Base-by-base conservation (phyloP, 257 asterid genomes). In the Linaria vulgaris region DNA sequence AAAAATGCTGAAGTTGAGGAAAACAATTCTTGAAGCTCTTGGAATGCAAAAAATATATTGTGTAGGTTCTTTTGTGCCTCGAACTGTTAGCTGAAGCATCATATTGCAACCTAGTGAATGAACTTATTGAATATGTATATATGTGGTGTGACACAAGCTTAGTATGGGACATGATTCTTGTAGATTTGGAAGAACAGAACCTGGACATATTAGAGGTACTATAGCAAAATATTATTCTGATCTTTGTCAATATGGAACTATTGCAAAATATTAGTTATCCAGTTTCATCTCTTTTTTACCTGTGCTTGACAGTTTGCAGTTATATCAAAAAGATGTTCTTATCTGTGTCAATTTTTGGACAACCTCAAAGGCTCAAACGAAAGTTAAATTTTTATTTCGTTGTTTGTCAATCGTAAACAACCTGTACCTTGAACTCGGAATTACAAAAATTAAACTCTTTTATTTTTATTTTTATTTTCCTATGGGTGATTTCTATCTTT, bases 1-100 rank as follows among this genome's bases (percentile, higher is more conserved):
- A 90, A 76, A 70, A 83, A 38, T 52, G 66, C 74, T 0, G 78
- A 21, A 16, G 21, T 27, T 37, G 13, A 41, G 66, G 55, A 54
- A 56, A 61, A 17, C 57, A 31, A 41, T 9, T 61, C 48, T 34
- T 56, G 49, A 72, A 38, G 56, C 14, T 60, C 63, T 24, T 53
- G 55, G 15, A 8, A 27, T 24, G 65, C 60, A 37, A 22, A 17
- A 62, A 20, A 43, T 12, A 25, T 37, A 55, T 7, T 43, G 46
- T 65, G 52, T 56, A 38, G 52, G 56, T 60, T 20, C 34, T 51
- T 49, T 10, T 12, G 30, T 53, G n/a, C 48, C 60, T 37, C 12
- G 41, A 25, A 23, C 60, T 39, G 65, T 41, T 31, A 17, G 53
- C 49, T 47, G 56, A 59, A 61, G 61, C 55, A 17, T 44, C 52